These are phyloP conservation scores for Kwoniella mangroviensis DNA, from an alignment of 768 basidiomycete species.

Conservation along the genomic window DNA sequence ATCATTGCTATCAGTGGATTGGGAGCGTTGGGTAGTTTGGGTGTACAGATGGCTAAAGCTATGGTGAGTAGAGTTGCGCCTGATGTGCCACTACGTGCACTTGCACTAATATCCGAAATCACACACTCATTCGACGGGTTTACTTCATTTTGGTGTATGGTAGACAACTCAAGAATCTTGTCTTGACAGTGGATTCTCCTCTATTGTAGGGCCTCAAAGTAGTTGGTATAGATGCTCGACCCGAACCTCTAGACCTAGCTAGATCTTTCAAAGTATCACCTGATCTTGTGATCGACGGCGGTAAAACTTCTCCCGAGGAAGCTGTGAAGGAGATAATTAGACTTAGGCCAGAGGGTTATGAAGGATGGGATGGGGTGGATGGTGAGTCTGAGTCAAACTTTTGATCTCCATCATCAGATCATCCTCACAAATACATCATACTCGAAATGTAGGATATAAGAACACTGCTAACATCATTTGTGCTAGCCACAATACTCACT, in stretches of 20 bases:
- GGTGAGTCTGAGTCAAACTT: conserved; percentile 16
- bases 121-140: neutral
- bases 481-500: conserved; percentile 23
- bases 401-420: neutral
- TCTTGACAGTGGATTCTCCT: no score
- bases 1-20: conserved; percentile 36
- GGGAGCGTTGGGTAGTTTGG: conserved; percentile 35
- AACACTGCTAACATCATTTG: no score
- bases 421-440: no score
- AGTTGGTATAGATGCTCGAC: conserved; percentile 35
- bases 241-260: conserved; percentile 23
- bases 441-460: no score
- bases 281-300: conserved; percentile 28
- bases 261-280: conserved; percentile 15
- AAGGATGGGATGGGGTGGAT: conserved; percentile 31
- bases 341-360: conserved; percentile 29
- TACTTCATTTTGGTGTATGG: neutral
- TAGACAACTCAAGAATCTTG: no score
- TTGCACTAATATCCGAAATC: neutral
- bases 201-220: conserved; percentile 29
- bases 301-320: conserved; percentile 17
- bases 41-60: conserved; percentile 36
- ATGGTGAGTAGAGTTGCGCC: neutral
- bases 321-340: conserved; percentile 23
- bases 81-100: neutral